Evolutionary conservation across 441 rosid species (phyloP), one percentile per base, ranked within the genome.

Genomic region (Gossypium davidsonii): DNA sequence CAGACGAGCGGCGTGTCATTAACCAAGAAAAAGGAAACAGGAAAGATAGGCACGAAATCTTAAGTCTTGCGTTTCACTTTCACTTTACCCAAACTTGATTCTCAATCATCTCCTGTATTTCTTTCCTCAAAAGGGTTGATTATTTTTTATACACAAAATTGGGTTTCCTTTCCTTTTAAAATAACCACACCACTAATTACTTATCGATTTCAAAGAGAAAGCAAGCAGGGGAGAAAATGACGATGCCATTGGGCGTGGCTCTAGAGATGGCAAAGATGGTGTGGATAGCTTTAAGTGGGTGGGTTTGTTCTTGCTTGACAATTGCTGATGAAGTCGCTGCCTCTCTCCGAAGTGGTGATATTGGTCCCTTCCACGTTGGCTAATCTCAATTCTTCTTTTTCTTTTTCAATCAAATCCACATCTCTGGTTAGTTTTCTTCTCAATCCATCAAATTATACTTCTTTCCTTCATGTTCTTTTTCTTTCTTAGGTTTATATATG

Each of bases 291-390:
- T 82, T 94, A 2, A 75, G 71, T 2, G 92, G 97, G 23, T 92
- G 93, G 90, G 84, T 92, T 20, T 87, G 87, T 76, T 88, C 98
- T 28, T 90, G 97, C 77, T 80, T 94, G 74, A 74, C 89, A 34
- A 89, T 94, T 26, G 98, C 98, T 73, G 96, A 92, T 74, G 99
- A 92, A 70, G 67, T 94, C 71, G 97, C 97, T 67, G 46, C 67
- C 76, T 86, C 93, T 74, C 65, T 92, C 12, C 81, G 98, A 81
- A 85, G 84, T 70, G 96, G 97, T 28, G 98, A 92, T 82, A 89
- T 94, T 74, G 90, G 96, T 28, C 92, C 92, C 75, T 91, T 92
- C 71, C 91, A 91, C 77, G 90, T 87, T 73, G 96, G 97, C 69
- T 94, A 83, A 88, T 78, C 58, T 18, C 17, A 4, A 10, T 3